phyloP scores from a whole-genome alignment of 805 yeast genomes.

The Yarrowia deformans region DNA sequence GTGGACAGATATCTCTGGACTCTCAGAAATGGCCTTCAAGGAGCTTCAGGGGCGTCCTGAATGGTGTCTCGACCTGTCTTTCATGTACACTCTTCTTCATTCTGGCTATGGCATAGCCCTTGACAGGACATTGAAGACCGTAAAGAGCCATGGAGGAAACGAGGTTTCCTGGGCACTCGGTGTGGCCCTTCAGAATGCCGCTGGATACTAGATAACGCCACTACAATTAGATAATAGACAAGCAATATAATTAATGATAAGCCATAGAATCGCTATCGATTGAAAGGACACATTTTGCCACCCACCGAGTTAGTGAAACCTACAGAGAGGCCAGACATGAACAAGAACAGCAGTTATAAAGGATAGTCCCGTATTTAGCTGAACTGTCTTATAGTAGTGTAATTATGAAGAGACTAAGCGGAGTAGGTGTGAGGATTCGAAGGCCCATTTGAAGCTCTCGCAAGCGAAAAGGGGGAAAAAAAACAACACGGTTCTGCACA shows the following conservation, averaged over 20 bases:
- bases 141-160: constrained; percentile 81
- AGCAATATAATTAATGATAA: neutral
- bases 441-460: too few relatives aligned
- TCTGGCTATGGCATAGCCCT: constrained; percentile 95
- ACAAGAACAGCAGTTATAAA: neutral
- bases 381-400: neutral
- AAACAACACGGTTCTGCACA: neutral
- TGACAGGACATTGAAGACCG: constrained; percentile 85
- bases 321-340: neutral
- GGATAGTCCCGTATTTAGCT: neutral
- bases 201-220: constrained; percentile 49
- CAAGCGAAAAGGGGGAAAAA: neutral
- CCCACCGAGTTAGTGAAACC: neutral
- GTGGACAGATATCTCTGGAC: constrained; percentile 57
- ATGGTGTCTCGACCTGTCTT: constrained; percentile 91
- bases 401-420: neutral
- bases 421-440: neutral
- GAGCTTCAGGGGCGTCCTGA: constrained; percentile 79
- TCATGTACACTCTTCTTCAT: constrained; percentile 86
- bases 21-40: constrained; percentile 50
- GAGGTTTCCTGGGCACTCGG: constrained; percentile 99
- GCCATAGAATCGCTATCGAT: neutral
- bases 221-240: neutral
- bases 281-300: neutral
- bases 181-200: constrained; percentile 61